Evolutionary conservation across 805 yeast genomes (phyloP).

Genomic region (Vanderwaltozyma yarrowii): DNA sequence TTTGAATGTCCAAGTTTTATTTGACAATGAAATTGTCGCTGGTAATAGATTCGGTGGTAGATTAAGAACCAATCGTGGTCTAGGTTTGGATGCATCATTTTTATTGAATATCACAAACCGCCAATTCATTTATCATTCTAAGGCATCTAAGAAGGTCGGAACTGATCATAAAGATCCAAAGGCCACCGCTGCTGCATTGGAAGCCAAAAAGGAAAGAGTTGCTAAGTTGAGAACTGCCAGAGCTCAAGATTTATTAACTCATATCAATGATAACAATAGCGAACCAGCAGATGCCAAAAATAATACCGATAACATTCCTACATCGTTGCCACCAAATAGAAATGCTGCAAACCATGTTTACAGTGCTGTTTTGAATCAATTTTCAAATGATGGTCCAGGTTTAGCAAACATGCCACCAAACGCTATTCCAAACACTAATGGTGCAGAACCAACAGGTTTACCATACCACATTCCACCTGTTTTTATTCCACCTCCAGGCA

Average conservation of each 20-base stretch:
- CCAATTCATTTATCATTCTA: slow-evolving; percentile 69
- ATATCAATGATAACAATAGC: slow-evolving; percentile 7
- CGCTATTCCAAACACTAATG: slow-evolving; percentile 4
- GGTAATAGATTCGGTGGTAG: slow-evolving; percentile 79
- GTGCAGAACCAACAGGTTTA: slow-evolving; percentile 16
- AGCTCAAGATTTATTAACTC: slow-evolving; percentile 3
- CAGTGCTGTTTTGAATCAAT: slow-evolving; percentile 27
- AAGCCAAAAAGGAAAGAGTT: slow-evolving; percentile 3
- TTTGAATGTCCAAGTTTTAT: slow-evolving; percentile 61
- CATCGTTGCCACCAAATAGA: slow-evolving; percentile 10
- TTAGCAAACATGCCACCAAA: slow-evolving; percentile 1
- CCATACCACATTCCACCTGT: slow-evolving; percentile 22
- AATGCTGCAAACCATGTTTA: slow-evolving; percentile 25
- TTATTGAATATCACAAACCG: slow-evolving; percentile 66
- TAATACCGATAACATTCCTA: slow-evolving; percentile 13
- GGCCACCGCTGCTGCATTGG: slow-evolving; percentile 3
- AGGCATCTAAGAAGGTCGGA: slow-evolving; percentile 40
- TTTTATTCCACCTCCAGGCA: slow-evolving; percentile 9
- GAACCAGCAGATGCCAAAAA: background rate
- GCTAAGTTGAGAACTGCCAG: slow-evolving; percentile 2
- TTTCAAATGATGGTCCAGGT: slow-evolving; percentile 8
- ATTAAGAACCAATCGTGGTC: slow-evolving; percentile 68
- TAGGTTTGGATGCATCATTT: slow-evolving; percentile 70
- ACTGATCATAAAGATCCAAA: slow-evolving; percentile 24
- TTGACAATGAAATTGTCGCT: slow-evolving; percentile 73